Percentiles rank a stretch among this genome's conserved stretches.
phyloP scores from a whole-genome alignment of 176 grass and related monocot genomes.

The Oryza australiensis region DNA sequence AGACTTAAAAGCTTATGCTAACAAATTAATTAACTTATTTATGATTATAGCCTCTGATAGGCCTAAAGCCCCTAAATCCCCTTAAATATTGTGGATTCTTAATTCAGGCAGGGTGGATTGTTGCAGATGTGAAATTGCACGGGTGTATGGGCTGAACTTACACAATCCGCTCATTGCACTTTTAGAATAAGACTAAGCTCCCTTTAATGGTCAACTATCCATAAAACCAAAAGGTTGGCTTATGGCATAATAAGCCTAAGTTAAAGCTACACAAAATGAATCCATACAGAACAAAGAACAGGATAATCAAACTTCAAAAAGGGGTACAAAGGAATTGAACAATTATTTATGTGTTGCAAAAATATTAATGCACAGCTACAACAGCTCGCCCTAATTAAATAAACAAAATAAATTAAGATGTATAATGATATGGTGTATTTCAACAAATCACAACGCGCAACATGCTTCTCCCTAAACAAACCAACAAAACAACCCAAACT shows the following conservation, averaged over 20 bases:
- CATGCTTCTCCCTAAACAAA: slow-evolving; percentile 12
- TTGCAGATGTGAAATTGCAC: neutral
- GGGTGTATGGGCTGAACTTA: slow-evolving; percentile 8
- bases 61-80: neutral
- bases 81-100: slow-evolving; percentile 15
- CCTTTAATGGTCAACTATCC: slow-evolving; percentile 22
- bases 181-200: slow-evolving; percentile 16
- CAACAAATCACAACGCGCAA: neutral
- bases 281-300: neutral
- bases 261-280: slow-evolving; percentile 17
- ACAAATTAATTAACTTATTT: neutral
- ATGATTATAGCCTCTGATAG: slow-evolving; percentile 17
- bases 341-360: neutral
- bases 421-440: neutral
- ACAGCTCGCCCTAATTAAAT: neutral
- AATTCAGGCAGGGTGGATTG: slow-evolving; percentile 12
- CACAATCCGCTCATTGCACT: neutral
- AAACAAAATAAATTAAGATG: neutral
- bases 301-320: slow-evolving; percentile 25
- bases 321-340: slow-evolving; percentile 7
- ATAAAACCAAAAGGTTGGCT: slow-evolving; percentile 16
- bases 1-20: slow-evolving; percentile 12
- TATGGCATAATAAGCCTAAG: slow-evolving; percentile 22
- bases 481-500: slow-evolving; percentile 26
- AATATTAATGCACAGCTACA: neutral